Conservation (phyloP, 2,329 filamentous ascomycete species). For the Diaporthe destruens region DNA sequence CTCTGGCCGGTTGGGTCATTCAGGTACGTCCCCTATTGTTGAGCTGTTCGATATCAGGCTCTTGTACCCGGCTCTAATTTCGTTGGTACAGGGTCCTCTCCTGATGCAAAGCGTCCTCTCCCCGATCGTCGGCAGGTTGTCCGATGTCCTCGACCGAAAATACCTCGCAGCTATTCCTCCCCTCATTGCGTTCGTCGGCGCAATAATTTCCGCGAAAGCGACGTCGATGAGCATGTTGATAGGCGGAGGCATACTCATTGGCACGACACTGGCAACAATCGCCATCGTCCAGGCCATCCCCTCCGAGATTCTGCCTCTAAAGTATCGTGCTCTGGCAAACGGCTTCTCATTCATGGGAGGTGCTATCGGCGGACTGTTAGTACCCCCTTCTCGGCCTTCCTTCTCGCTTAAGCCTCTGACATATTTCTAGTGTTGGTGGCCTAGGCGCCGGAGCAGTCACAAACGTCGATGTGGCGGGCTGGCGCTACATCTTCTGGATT, state of each 20-base stretch:
- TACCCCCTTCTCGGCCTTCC: background rate
- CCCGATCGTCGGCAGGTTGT: slow-evolving; percentile 67
- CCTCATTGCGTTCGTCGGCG: slow-evolving; percentile 65
- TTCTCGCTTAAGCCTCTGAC: background rate
- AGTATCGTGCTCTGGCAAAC: slow-evolving; percentile 68
- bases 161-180: slow-evolving; percentile 64
- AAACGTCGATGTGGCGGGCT: slow-evolving; percentile 59
- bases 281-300: slow-evolving; percentile 68
- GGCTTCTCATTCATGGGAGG: slow-evolving; percentile 65
- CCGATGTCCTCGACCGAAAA: slow-evolving; percentile 68
- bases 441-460: slow-evolving; percentile 66
- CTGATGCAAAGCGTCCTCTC: slow-evolving; percentile 70
- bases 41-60: background rate
- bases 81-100: slow-evolving; percentile 60
- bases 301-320: slow-evolving; percentile 67
- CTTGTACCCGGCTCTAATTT: background rate
- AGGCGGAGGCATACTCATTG: slow-evolving; percentile 69
- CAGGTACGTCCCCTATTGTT: slow-evolving; percentile 52
- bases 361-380: slow-evolving; percentile 62
- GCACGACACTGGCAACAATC: slow-evolving; percentile 65
- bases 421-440: slow-evolving; percentile 55
- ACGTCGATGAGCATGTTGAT: slow-evolving; percentile 68
- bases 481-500: slow-evolving; percentile 71
- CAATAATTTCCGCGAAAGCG: slow-evolving; percentile 66
- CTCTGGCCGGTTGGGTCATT: slow-evolving; percentile 68